phyloP scores from a whole-genome alignment of 306 rosid genomes.

The Hylodesmum podocarpum region DNA sequence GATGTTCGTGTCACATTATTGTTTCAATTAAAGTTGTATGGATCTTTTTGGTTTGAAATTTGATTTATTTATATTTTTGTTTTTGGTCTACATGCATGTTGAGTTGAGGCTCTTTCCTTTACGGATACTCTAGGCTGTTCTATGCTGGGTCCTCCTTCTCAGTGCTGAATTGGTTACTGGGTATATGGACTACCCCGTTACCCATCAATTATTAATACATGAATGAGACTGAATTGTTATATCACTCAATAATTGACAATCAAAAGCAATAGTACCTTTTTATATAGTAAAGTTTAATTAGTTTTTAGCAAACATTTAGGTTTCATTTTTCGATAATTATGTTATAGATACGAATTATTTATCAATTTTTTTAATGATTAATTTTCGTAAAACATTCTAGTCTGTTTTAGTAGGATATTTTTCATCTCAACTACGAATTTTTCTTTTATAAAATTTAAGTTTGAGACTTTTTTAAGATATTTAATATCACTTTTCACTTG shows the following conservation, averaged over 20 bases:
- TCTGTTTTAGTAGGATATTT: too few species aligned
- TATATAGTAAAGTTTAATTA: not conserved
- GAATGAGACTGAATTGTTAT: not conserved
- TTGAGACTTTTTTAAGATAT: too few species aligned
- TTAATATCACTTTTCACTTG: too few species aligned
- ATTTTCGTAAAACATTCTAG: too few species aligned
- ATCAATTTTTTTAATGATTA: too few species aligned
- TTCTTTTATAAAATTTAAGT: too few species aligned
- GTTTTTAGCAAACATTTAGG: too few species aligned
- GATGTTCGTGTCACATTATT: not conserved
- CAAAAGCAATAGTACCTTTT: not conserved
- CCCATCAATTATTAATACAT: conserved; percentile 13
- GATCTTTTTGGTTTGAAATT: not conserved
- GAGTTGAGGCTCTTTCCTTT: not conserved
- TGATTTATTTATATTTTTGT: not conserved
- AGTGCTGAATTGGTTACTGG: not conserved
- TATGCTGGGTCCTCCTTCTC: not conserved
- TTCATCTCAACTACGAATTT: too few species aligned
- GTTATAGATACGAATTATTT: too few species aligned
- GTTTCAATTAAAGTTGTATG: not conserved
- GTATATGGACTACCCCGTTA: not conserved
- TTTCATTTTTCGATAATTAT: too few species aligned
- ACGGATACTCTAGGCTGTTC: not conserved
- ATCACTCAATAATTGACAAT: conserved; percentile 2
- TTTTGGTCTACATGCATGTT: not conserved